A percentile compares a stretch with the other conserved stretches of the same genome.
Evolutionary conservation across 106 monocot species (phyloP).

Genomic region (Dactylorhiza incarnata): DNA sequence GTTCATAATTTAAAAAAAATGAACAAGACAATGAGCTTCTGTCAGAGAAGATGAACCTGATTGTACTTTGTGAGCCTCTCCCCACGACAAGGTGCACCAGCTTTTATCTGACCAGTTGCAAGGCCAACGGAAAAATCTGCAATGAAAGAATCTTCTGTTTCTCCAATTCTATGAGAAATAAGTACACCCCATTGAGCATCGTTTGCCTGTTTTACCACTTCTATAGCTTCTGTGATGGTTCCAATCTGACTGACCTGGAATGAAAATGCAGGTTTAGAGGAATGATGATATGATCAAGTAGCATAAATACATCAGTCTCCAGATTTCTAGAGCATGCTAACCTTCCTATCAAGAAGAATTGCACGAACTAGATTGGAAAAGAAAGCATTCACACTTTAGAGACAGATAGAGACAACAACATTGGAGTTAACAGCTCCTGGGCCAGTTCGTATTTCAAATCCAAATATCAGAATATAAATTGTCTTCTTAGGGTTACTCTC

Average conservation of each 20-base stretch:
- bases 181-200: slow-evolving; percentile 88
- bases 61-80: slow-evolving; percentile 87
- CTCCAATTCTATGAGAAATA: slow-evolving; percentile 71
- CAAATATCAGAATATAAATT: neutral
- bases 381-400: neutral
- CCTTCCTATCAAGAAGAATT: neutral
- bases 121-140: slow-evolving; percentile 90
- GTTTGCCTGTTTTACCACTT: slow-evolving; percentile 87
- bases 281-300: neutral
- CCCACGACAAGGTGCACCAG: slow-evolving; percentile 86
- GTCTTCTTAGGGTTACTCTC: too few relatives aligned
- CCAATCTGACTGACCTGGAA: slow-evolving; percentile 88
- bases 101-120: slow-evolving; percentile 71
- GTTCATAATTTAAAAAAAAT: neutral
- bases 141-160: slow-evolving; percentile 91
- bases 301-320: neutral
- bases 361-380: neutral
- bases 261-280: neutral
- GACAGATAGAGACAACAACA: neutral
- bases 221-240: slow-evolving; percentile 89
- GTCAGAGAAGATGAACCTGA: slow-evolving; percentile 42
- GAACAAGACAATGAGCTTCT: neutral
- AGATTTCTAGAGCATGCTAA: neutral
- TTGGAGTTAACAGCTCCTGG: neutral
- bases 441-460: neutral